These are phyloP conservation scores for Alternaria metachromatica DNA, from an alignment of 2,329 filamentous ascomycete genomes.

Conservation along the genomic window DNA sequence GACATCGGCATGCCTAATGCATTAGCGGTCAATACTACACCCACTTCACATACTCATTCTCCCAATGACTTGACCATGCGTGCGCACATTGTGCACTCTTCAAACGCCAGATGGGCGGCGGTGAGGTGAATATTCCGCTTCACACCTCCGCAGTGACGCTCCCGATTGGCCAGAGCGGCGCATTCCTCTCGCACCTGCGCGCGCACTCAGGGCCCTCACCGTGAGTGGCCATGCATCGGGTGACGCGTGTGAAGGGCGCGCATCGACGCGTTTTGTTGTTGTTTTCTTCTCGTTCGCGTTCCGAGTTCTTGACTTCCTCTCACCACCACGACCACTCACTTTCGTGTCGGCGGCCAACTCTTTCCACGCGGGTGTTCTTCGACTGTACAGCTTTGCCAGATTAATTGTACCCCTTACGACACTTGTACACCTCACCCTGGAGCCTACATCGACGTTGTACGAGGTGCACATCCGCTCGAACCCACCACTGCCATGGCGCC, in stretches of 20 bases:
- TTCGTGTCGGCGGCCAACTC: not conserved
- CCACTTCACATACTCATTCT: too few relatives aligned
- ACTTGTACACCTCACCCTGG: not conserved
- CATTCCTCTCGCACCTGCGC: not conserved
- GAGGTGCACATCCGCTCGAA: not conserved
- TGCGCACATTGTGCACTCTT: not conserved
- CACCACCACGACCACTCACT: not conserved
- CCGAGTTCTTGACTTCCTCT: not conserved
- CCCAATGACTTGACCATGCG: not conserved
- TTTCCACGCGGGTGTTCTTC: not conserved
- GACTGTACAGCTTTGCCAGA: not conserved
- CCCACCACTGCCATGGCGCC: not conserved
- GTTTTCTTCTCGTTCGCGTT: not conserved
- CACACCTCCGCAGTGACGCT: not conserved
- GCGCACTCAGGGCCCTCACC: not conserved
- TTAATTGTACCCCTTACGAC: not conserved
- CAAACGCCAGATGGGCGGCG: conserved; percentile 4
- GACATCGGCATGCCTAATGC: not conserved
- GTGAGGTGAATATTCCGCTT: not conserved
- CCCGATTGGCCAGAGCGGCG: not conserved
- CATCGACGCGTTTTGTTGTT: not conserved
- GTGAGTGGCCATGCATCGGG: not conserved
- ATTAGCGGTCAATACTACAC: not conserved
- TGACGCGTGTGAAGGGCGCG: not conserved
- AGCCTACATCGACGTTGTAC: not conserved